Evolutionary conservation across 2,329 filamentous ascomycete species (phyloP).

Genomic region (Cladobotryum protrusum): DNA sequence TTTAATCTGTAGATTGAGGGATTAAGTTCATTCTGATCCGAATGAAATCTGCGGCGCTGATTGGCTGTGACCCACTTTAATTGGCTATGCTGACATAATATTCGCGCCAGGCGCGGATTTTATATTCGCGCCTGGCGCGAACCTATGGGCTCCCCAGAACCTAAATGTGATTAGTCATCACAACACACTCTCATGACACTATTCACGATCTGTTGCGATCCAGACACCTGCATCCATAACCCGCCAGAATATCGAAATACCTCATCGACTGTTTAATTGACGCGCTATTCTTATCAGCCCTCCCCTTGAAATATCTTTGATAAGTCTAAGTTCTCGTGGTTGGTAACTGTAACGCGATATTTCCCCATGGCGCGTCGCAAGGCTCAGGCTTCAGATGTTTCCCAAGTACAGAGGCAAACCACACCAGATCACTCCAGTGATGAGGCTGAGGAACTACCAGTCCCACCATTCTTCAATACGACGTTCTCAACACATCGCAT

Average conservation of each 20-base stretch:
- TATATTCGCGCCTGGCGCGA: too few relatives aligned
- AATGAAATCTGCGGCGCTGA: too few relatives aligned
- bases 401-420: neutral
- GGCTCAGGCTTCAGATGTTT: neutral
- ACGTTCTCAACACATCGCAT: conserved; percentile 52
- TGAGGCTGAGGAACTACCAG: conserved; percentile 18
- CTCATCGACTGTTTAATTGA: neutral
- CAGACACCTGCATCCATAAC: neutral
- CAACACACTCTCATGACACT: neutral
- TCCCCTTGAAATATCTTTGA: neutral
- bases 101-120: too few relatives aligned
- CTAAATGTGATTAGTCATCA: neutral
- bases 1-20: too few relatives aligned
- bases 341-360: neutral
- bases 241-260: neutral
- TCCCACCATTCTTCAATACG: conserved; percentile 49
- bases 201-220: neutral
- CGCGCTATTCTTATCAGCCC: too few relatives aligned
- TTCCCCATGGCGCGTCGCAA: neutral
- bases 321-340: neutral
- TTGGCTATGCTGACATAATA: too few relatives aligned
- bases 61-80: too few relatives aligned
- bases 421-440: neutral
- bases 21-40: too few relatives aligned
- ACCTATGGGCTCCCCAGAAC: too few relatives aligned